Evolutionary conservation across 306 rosid species (phyloP), one percentile per base, ranked within the genome.

Genomic region (Vachellia collinsii): DNA sequence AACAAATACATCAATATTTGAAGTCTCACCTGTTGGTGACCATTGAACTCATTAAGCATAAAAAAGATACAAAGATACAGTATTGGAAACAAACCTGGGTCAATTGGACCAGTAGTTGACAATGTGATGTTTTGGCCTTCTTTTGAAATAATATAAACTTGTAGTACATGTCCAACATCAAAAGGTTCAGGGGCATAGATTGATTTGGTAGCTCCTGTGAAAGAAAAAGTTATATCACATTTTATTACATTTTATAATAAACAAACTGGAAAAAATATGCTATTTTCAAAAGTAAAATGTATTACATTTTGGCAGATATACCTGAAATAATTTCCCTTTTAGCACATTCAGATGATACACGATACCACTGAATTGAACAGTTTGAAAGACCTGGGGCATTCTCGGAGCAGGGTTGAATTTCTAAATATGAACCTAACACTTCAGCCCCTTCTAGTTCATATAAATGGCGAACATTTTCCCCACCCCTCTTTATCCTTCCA

Each of bases 141-240:
- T n/a, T n/a, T n/a, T 20, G 68, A 82, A 74, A 80, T 22, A 80
- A 94, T 79, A 75, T 90, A 90, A 72, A 83, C 98, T 88, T 84
- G 92, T 92, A 94, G 87, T 58, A 82, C 66, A 56, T 88, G 86
- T 76, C 98, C 97, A 74, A 94, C 98, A 17, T 94, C 98, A 71
- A 86, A 89, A 72, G 98, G 98, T 82, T 94, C 98, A 0, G 95
- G 98, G 23, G 98, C 95, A 82, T 90, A 94, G 64, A 90, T 84
- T 81, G 91, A 59, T 83, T 88, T 94, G 73, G 92, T 90, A 74
- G 98, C 98, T 78, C 97, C 98, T 94, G 91, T 69, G 56, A 80
- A 76, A 70, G 61, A 66, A 43, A 85, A 78, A 77, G 66, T 67
- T 62, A 13, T 73, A 51, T 74, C 53, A 80, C 34, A 29, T 29